Evolutionary conservation across 106 monocot genomes (phyloP).

Genomic region (Acorus calamus): DNA sequence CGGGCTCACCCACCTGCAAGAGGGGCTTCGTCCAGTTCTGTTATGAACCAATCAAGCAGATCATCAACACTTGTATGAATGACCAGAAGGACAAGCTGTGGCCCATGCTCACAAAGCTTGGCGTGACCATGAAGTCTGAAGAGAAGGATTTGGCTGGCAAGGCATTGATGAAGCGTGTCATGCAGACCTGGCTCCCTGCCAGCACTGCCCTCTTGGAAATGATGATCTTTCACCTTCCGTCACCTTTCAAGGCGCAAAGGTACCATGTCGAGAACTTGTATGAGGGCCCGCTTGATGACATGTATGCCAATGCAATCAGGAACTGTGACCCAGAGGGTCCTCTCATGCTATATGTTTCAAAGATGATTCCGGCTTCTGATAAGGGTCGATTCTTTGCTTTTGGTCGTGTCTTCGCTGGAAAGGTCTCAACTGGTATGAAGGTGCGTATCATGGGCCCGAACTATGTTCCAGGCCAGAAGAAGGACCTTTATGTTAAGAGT

Average conservation of each 20-base stretch:
- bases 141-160: conserved; percentile 40
- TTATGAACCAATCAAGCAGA: conserved; percentile 45
- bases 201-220: conserved; percentile 41
- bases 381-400: conserved; percentile 46
- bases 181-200: conserved; percentile 45
- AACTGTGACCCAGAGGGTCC: conserved; percentile 41
- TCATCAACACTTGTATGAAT: conserved; percentile 35
- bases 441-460: conserved; percentile 45
- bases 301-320: conserved; percentile 34
- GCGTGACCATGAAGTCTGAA: conserved; percentile 33
- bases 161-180: conserved; percentile 45
- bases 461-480: conserved; percentile 50
- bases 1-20: conserved; percentile 34
- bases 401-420: conserved; percentile 40
- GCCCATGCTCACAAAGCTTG: conserved; percentile 43
- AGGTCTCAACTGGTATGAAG: conserved; percentile 34
- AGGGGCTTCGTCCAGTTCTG: conserved; percentile 48
- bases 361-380: conserved; percentile 47
- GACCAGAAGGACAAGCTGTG: conserved; percentile 44
- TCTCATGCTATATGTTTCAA: conserved; percentile 43
- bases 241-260: conserved; percentile 33
- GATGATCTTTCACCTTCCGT: conserved; percentile 50
- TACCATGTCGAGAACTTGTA: conserved; percentile 49
- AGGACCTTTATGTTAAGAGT: conserved; percentile 40
- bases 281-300: conserved; percentile 41